These are phyloP conservation scores for Acanthamoeba healyi DNA, from an alignment of 208 protist genomes.

Conservation along the genomic window DNA sequence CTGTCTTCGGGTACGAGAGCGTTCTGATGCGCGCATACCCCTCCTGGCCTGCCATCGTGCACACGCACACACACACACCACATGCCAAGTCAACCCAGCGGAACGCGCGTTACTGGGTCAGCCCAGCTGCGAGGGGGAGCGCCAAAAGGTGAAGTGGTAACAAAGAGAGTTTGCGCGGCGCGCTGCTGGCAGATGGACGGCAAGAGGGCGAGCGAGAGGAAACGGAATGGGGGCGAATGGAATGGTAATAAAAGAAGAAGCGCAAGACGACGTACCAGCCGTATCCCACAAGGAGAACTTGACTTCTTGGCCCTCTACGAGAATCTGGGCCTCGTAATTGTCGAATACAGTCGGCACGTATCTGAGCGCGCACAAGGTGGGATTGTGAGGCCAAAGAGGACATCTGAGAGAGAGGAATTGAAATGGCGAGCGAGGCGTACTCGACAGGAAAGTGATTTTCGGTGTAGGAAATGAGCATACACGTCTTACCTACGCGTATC, in stretches of 20 bases:
- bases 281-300: constrained; percentile 90
- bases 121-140: background rate
- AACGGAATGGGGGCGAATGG: background rate
- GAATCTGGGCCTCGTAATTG: constrained; percentile 80
- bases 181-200: background rate
- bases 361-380: constrained; percentile 75
- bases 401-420: constrained; percentile 54
- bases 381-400: constrained; percentile 83
- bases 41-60: constrained; percentile 90
- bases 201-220: background rate
- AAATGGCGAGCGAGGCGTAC: background rate
- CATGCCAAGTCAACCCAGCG: too few species aligned
- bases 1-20: constrained; percentile 93
- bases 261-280: constrained; percentile 35
- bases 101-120: too few species aligned
- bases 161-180: too few species aligned
- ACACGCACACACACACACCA: background rate
- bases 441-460: constrained; percentile 73
- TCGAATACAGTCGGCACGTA: constrained; percentile 89
- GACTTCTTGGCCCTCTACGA: constrained; percentile 84
- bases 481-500: constrained; percentile 83
- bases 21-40: constrained; percentile 96
- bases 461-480: constrained; percentile 76
- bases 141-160: too few species aligned
- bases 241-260: background rate